Evolutionary conservation across 495 filamentous ascomycete genomes (phyloP), one percentile per base, ranked within the genome.

Genomic region (Stereocaulon alpinum): DNA sequence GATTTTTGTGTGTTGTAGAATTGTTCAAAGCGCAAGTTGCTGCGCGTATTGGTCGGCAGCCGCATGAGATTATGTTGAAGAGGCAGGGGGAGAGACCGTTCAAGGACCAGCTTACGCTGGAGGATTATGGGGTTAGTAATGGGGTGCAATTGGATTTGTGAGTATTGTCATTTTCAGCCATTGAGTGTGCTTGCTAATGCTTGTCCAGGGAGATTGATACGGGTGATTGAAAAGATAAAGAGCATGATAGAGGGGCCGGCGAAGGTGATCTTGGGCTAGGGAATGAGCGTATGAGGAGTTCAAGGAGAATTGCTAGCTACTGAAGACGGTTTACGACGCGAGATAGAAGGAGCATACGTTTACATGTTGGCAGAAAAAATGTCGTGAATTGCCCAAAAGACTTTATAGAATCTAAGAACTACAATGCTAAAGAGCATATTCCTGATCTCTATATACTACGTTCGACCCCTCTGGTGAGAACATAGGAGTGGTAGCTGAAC

Each of bases 11-110:
- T 49, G 22, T 5, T 7, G 24, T 15, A 78, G 77, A 82, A 61
- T 76, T 90, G 54, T 93, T 96, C 77, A 96, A 96, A 71, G 84
- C 87, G 44, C 83, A 89, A 76, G 89, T 96, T 22, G 90, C 91
- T 4, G 87, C 87, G 55, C 78, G 82, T 41, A 91, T 96, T 61
- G 91, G 91, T 3, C 82, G 91, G 32, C 83, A 91, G 65, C 86
- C 89, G 48, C 87, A 93, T 66, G 89, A 95, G 73, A 95, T 96
- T 59, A 74, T 95, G 68, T 71, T 96, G 58, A 95, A 94, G 78
- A 76, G 91, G 64, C 91, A 96, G 73, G 88, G 90, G 10, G 88
- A 95, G 74, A 70, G 90, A 61, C 91, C 91, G 20, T 95, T 96
- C 69, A 94, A 94, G 76, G 91, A 95, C 67, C 77, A 83, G 55